These are phyloP conservation scores for Ceratocystis variospora DNA, from an alignment of 2,329 filamentous ascomycete genomes.

Conservation along the genomic window DNA sequence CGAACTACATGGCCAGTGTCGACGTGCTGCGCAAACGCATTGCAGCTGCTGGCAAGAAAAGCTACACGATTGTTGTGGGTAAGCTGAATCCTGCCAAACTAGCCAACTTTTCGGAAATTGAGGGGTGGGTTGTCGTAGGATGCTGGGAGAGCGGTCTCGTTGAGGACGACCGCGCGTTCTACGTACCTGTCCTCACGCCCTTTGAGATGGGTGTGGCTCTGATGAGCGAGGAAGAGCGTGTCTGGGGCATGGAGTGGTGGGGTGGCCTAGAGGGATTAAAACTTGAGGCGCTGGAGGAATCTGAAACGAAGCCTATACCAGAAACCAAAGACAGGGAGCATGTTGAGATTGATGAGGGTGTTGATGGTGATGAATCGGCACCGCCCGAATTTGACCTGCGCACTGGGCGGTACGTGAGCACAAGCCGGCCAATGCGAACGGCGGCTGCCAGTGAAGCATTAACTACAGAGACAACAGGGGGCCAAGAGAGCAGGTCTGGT, in stretches of 20 bases:
- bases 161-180: conserved; percentile 71
- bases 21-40: conserved; percentile 61
- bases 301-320: conserved; percentile 21
- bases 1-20: conserved; percentile 76
- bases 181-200: conserved; percentile 80
- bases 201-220: conserved; percentile 78
- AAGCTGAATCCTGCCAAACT: conserved; percentile 93
- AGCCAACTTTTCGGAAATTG: conserved; percentile 90
- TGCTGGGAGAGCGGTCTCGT: conserved; percentile 95
- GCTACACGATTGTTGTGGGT: conserved; percentile 89
- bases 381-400: conserved; percentile 86
- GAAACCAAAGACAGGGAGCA: conserved; percentile 21
- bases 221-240: conserved; percentile 55
- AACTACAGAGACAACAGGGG: conserved; percentile 22
- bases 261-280: conserved; percentile 62
- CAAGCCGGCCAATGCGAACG: conserved; percentile 57
- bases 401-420: conserved; percentile 68
- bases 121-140: conserved; percentile 92
- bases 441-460: neutral
- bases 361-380: conserved; percentile 56
- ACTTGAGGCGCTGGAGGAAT: conserved; percentile 15
- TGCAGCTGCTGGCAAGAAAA: conserved; percentile 73
- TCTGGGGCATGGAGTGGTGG: conserved; percentile 84
- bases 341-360: conserved; percentile 30
- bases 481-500: conserved; percentile 17